Evolutionary conservation across 2,329 filamentous ascomycete genomes (phyloP).

Genomic region (Dactylonectria estremocensis): DNA sequence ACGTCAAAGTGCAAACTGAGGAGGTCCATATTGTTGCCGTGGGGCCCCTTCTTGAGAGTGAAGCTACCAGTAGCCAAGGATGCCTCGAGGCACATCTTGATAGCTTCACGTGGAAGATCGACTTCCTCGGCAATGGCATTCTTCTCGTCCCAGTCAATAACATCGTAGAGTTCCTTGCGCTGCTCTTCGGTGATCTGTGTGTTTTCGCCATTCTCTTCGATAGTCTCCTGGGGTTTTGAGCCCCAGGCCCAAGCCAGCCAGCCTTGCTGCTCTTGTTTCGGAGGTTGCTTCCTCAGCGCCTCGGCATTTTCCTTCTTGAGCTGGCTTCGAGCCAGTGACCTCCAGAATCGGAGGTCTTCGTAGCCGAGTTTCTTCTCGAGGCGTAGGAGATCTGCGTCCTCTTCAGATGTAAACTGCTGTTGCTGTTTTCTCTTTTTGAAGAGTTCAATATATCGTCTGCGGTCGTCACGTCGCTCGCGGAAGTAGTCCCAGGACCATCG

Average conservation of each 20-base stretch:
- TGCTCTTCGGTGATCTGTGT: slow-evolving; percentile 95
- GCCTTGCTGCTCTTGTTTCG: slow-evolving; percentile 79
- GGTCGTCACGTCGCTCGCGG: slow-evolving; percentile 91
- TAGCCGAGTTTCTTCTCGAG: slow-evolving; percentile 93
- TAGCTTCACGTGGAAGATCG: slow-evolving; percentile 89
- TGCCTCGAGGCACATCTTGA: slow-evolving; percentile 94
- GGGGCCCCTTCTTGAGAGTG: slow-evolving; percentile 83
- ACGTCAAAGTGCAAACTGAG: slow-evolving; percentile 94
- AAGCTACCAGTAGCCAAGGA: slow-evolving; percentile 97
- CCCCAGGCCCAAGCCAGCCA: slow-evolving; percentile 97
- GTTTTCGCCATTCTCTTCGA: slow-evolving; percentile 77
- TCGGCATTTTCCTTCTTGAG: slow-evolving; percentile 95
- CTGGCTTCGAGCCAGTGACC: slow-evolving; percentile 93
- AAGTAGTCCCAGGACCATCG: slow-evolving; percentile 98
- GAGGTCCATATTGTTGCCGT: slow-evolving; percentile 79
- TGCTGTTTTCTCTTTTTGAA: slow-evolving; percentile 95
- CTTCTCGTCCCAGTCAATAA: slow-evolving; percentile 99
- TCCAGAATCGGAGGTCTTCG: slow-evolving; percentile 97
- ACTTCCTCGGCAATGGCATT: slow-evolving; percentile 88
- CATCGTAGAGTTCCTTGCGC: slow-evolving; percentile 95
- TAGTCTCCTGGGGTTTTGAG: slow-evolving; percentile 73
- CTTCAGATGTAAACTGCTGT: slow-evolving; percentile 78
- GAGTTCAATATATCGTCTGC: slow-evolving; percentile 88
- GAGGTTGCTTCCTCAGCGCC: slow-evolving; percentile 77
- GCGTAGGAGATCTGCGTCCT: slow-evolving; percentile 79